Evolutionary conservation across 495 filamentous ascomycete species (phyloP), one percentile per base, ranked within the genome.

Genomic region (Penicillium pulvis): DNA sequence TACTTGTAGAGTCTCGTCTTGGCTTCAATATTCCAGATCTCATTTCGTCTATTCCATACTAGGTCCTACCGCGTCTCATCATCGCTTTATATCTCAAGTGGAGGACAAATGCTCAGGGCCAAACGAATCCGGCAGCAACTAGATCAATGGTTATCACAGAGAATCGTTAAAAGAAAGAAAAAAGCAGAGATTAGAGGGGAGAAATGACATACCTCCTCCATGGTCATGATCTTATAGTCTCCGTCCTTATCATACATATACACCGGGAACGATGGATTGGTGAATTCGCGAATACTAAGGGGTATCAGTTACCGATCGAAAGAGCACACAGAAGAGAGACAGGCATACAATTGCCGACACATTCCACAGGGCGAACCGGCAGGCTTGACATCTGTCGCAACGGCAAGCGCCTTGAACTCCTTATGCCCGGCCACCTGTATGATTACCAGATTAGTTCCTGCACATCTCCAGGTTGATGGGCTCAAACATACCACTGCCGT

Each of bases 191-290:
- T 28, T 7, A 23, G 20, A 23, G 20, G 20, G 2, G 20, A 23
- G 11, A 24, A 39, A 60, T 30, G 28, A 72, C 79, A 60, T 75
- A 90, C 89, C 81, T 91, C 82, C 51, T 83, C 85, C 58, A 97
- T 79, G 42, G 82, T 91, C 78, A 81, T 84, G n/a, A 92, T 82
- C 9, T 81, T 79, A 59, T 81, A 90, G 28, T 84, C 78, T 4
- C 84, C 87, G 44, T 90, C 79, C 53, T 81, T 86, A 67, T 92
- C 91, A 71, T 91, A 93, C 94, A 98, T 93, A 65, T 96, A 87
- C n/a, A 97, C 81, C 0, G 92, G 93, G 50, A 82, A 85, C 0
- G 77, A 75, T 16, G 85, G 66, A 7, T 81, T 72, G 53, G 85
- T 87, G 65, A 95, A 95, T 71, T 95, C 91, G 50, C 89, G 82